These are phyloP conservation scores for Acer campestre DNA, from an alignment of 345 rosid species.

Conservation along the genomic window DNA sequence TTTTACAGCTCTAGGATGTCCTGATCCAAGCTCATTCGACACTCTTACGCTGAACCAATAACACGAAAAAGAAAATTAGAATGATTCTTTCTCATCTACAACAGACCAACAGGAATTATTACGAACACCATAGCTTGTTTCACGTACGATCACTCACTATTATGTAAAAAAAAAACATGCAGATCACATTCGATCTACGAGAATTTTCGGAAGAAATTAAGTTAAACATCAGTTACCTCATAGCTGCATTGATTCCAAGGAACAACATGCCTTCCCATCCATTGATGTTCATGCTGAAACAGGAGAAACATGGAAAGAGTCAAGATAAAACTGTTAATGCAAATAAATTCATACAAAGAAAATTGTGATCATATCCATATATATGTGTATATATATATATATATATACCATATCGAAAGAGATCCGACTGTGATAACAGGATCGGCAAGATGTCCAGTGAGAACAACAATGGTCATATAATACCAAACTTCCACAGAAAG, in stretches of 20 bases:
- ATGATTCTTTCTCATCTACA: too few species aligned
- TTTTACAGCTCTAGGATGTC: constrained; percentile 84
- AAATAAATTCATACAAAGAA: not conserved
- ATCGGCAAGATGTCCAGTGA: constrained; percentile 89
- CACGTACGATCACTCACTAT: too few species aligned
- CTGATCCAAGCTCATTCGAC: constrained; percentile 91
- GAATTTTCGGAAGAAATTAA: too few species aligned
- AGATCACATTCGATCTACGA: too few species aligned
- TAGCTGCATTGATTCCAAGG: constrained; percentile 88
- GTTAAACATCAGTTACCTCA: constrained; percentile 46
- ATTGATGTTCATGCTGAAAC: constrained; percentile 88
- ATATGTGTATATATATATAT: too few species aligned
- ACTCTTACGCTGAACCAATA: constrained; percentile 60
- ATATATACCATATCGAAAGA: constrained; percentile 76
- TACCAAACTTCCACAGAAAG: constrained; percentile 98
- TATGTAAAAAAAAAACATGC: too few species aligned
- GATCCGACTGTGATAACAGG: constrained; percentile 89
- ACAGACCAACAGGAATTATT: too few species aligned
- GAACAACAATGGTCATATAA: constrained; percentile 89
- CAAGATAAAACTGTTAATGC: not conserved
- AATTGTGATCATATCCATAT: not conserved
- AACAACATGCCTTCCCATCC: constrained; percentile 99
- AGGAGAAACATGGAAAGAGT: not conserved
- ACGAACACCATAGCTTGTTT: too few species aligned
- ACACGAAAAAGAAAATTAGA: not conserved